These are phyloP conservation scores for Cucurbita moschata DNA, from an alignment of 306 rosid genomes.

Conservation along the genomic window DNA sequence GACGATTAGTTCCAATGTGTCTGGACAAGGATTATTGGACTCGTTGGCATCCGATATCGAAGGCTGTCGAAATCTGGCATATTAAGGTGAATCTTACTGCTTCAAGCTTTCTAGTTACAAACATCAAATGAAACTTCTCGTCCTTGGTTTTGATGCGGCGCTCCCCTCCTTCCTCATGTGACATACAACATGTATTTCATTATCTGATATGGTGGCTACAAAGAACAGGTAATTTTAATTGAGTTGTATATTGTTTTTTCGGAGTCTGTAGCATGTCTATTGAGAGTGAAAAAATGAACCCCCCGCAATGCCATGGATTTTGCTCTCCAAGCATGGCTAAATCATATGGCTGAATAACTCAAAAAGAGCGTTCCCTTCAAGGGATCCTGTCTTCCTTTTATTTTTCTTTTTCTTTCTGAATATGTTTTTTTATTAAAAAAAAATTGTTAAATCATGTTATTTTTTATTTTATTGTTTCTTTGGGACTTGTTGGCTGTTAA, in stretches of 20 bases:
- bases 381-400: constrained; percentile 51
- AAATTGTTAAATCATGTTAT: neutral
- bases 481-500: neutral
- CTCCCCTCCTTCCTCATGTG: constrained; percentile 15
- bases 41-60: constrained; percentile 73
- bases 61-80: constrained; percentile 48
- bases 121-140: constrained; percentile 20
- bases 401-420: neutral
- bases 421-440: too few species aligned
- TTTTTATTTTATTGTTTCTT: neutral
- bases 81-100: neutral
- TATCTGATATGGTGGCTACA: constrained; percentile 47
- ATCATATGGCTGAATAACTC: constrained; percentile 28
- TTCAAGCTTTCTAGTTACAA: constrained; percentile 16
- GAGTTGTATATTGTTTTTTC: constrained; percentile 76
- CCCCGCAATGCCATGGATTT: constrained; percentile 56
- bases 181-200: constrained; percentile 38
- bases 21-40: constrained; percentile 53
- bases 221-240: constrained; percentile 37
- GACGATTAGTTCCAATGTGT: constrained; percentile 28
- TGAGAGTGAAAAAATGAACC: constrained; percentile 16
- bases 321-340: constrained; percentile 33
- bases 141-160: constrained; percentile 2
- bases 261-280: constrained; percentile 49
- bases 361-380: constrained; percentile 27